Percentiles rank a stretch among this genome's conserved stretches.
Conservation (phyloP, 345 rosid species). For the Psidium friedrichsthalianum region DNA sequence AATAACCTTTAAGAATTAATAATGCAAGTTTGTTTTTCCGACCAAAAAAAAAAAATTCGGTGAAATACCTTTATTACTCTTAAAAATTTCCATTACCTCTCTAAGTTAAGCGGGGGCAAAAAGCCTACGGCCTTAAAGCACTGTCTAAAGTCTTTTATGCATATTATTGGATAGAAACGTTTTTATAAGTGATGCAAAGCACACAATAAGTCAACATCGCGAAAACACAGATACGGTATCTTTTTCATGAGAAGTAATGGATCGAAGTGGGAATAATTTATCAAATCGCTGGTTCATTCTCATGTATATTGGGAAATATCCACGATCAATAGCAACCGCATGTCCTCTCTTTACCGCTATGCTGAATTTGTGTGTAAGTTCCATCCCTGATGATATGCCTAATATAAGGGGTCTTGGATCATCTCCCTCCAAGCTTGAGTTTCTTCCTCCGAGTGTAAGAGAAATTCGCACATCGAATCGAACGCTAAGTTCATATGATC, state of each 20-base stretch:
- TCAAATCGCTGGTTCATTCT: background rate
- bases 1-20: no score
- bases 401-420: background rate
- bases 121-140: background rate
- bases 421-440: background rate
- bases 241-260: background rate
- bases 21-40: no score
- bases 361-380: background rate
- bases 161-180: background rate
- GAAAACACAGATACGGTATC: no score
- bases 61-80: no score
- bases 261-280: background rate
- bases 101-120: no score
- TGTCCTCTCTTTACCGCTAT: background rate
- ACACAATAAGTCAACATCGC: no score
- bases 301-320: background rate
- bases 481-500: background rate
- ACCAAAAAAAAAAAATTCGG: no score
- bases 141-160: background rate
- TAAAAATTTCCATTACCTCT: no score
- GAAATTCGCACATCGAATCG: background rate
- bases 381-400: background rate
- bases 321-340: background rate
- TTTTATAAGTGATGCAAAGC: background rate
- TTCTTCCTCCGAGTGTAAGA: background rate